A percentile compares a stretch with the other conserved stretches of the same genome.
Evolutionary conservation across 805 yeast species (phyloP).

Genomic region (Vanderwaltozyma verrucispora): DNA sequence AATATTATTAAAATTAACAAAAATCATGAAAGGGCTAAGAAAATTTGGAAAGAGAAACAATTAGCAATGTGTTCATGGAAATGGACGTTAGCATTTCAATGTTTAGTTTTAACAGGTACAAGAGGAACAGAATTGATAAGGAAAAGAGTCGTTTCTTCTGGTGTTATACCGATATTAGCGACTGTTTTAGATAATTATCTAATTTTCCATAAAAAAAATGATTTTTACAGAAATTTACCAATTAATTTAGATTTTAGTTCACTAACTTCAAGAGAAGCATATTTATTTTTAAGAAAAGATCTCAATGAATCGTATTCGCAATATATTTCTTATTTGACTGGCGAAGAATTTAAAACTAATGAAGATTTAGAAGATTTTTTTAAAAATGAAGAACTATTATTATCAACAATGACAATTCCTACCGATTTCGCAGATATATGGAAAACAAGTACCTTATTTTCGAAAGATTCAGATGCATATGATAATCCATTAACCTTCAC

Average conservation of each 20-base stretch:
- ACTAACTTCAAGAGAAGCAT: conserved; percentile 10
- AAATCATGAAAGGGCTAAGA: conserved; percentile 10
- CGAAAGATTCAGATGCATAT: not conserved
- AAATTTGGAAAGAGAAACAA: conserved; percentile 26
- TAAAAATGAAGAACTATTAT: conserved; percentile 7
- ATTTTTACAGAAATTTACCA: conserved; percentile 13
- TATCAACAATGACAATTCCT: conserved; percentile 9
- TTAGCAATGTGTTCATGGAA: conserved; percentile 78
- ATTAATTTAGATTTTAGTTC: conserved; percentile 11
- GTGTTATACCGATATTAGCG: conserved; percentile 81
- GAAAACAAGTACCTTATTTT: conserved; percentile 4
- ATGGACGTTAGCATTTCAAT: conserved; percentile 93
- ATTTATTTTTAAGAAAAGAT: conserved; percentile 10
- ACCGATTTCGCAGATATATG: conserved; percentile 21
- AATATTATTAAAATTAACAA: conserved; percentile 12
- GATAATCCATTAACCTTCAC: not conserved
- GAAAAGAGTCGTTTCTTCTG: conserved; percentile 81
- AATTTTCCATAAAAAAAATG: conserved; percentile 29
- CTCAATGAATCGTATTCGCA: conserved; percentile 13
- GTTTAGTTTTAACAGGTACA: conserved; percentile 83
- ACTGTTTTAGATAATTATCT: conserved; percentile 86
- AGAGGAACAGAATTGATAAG: conserved; percentile 84
- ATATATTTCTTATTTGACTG: conserved; percentile 1
- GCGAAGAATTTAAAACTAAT: conserved; percentile 3
- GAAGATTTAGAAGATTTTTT: conserved; percentile 4